Percentiles rank a stretch among this genome's conserved stretches.
phyloP scores from a whole-genome alignment of 176 grass and related monocot species.

The bread wheat (Triticum aestivum) region IWGSC_CS_RefSeq_v2.1 NC_057796.1:459659001-459659500 shows the following conservation, averaged over 20 bases:
- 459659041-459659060: not conserved
- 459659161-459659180: not conserved
- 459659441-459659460: not conserved
- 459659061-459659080: not conserved
- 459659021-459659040: slow-evolving; percentile 49
- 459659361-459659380: slow-evolving; percentile 30
- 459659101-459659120: not conserved
- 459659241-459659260: not conserved
- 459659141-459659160: not conserved
- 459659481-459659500: not conserved
- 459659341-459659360: slow-evolving; percentile 11
- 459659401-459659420: not conserved
- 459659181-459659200: slow-evolving; percentile 21
- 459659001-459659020: slow-evolving; percentile 52
- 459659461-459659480: not conserved
- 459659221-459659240: slow-evolving; percentile 22
- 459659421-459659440: slow-evolving; percentile 9
- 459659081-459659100: slow-evolving; percentile 32
- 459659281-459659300: slow-evolving; percentile 25
- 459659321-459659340: slow-evolving; percentile 1
- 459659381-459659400: not conserved
- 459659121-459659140: not conserved
- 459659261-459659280: not conserved
- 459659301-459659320: slow-evolving; percentile 17
- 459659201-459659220: not conserved